phyloP scores from a whole-genome alignment of 495 filamentous ascomycete genomes.

The Geoglossum glabrum region DNA sequence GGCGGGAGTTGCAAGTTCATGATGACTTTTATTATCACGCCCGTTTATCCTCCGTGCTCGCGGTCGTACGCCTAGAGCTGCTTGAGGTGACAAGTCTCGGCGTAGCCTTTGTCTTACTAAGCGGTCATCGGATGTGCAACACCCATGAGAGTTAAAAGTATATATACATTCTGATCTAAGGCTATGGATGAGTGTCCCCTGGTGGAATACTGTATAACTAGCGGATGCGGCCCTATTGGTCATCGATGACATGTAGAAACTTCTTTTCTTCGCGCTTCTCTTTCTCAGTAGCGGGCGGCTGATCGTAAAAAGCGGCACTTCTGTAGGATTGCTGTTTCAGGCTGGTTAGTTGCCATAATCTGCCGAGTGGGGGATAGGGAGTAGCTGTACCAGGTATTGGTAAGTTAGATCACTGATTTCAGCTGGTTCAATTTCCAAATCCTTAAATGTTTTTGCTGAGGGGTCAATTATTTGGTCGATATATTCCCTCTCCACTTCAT shows the following conservation, averaged over 20 bases:
- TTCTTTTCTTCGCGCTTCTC: conserved; percentile 91
- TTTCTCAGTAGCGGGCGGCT: conserved; percentile 82
- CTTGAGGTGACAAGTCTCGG: not conserved
- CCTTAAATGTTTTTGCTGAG: conserved; percentile 84
- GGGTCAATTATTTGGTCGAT: conserved; percentile 84
- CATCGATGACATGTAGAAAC: conserved; percentile 84
- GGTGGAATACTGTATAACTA: not conserved
- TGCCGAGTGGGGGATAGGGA: not conserved
- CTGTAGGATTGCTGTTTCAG: conserved; percentile 55
- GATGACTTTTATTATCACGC: not conserved
- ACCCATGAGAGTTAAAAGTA: not conserved
- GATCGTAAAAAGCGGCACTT: conserved; percentile 64
- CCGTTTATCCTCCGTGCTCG: too few relatives aligned
- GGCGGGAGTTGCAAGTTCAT: conserved; percentile 29
- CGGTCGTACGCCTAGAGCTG: not conserved
- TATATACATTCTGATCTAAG: not conserved
- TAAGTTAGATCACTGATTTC: conserved; percentile 69
- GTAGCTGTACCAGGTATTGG: conserved; percentile 65
- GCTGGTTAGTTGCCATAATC: not conserved
- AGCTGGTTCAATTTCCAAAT: conserved; percentile 70
- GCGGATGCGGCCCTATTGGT: conserved; percentile 30
- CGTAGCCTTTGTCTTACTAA: not conserved
- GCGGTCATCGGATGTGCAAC: not conserved
- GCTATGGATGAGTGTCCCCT: not conserved
- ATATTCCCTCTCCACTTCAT: conserved; percentile 85